Evolutionary conservation across 2,329 filamentous ascomycete species (phyloP), one percentile per base, ranked within the genome.

Genomic region (Aspergillus niger): DNA sequence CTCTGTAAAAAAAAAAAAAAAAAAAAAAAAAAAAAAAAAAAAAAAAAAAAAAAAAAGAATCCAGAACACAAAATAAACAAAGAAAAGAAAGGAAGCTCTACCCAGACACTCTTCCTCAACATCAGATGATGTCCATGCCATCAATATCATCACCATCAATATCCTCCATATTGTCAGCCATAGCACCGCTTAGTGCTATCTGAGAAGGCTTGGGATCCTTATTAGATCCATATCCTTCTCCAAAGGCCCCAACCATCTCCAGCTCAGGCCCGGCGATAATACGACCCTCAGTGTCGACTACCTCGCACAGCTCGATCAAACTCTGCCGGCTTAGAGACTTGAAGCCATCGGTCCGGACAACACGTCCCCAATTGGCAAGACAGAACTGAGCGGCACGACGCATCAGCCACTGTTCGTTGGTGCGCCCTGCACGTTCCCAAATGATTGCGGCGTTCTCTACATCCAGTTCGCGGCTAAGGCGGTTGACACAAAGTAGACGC

Each of bases 391-490:
- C 93, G 0, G 95, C 92, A 56, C 94, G 89, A 69, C 91, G 91
- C 74, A 92, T 91, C 41, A 99, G 84, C 92, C 93, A 97, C 56
- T 96, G 91, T 77, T 99, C 95, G 68, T 89, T 91, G 15, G 95
- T 94, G 13, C 94, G 87, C 7, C 89, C 90, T 2, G 95, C 92
- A 65, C 92, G 92, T 76, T 98, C 93, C 92, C 96, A 99, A 59
- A 97, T 93, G 67, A 96, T 89, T 65, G 95, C 97, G 2, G 94
- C 94, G 72, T 97, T 92, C 62, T 96, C 91, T 41, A 98, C 90
- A 72, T 98, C 94, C 3, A 99, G 85, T 72, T 99, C 95, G 63
- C 91, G 90, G 58, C 91, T 89, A 3, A 99, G 84, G 8, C 95
- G 87, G 73, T 97, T 94, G 57, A 98, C 91, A 74, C 94, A 97